Conservation (phyloP, 805 yeast species). For the Lachancea kluyveri region DNA sequence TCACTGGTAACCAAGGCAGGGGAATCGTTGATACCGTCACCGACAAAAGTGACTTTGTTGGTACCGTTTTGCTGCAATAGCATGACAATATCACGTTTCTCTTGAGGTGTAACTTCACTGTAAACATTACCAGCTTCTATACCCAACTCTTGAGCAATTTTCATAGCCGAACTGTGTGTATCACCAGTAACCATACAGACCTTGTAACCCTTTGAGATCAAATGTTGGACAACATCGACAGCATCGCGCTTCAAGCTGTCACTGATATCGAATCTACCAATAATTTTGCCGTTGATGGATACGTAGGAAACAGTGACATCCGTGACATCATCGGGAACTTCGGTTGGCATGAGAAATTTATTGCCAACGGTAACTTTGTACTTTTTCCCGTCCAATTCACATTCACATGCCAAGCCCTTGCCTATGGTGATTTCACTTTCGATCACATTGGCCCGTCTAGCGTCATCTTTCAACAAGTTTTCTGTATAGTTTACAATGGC, state of each 20-base stretch:
- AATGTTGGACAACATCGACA: constrained; percentile 46
- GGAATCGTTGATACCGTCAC: constrained; percentile 97
- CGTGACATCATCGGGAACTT: constrained; percentile 6
- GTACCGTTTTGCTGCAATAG: constrained; percentile 41
- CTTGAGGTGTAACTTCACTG: constrained; percentile 71
- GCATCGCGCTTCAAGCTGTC: constrained; percentile 71
- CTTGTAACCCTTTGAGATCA: constrained; percentile 45
- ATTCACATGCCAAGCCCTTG: constrained; percentile 30
- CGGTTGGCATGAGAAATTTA: constrained; percentile 31
- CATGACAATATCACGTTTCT: constrained; percentile 63
- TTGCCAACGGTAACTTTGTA: constrained; percentile 51
- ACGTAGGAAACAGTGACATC: constrained; percentile 35
- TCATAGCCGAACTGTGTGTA: constrained; percentile 50
- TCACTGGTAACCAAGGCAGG: constrained; percentile 90
- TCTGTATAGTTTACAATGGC: constrained; percentile 48
- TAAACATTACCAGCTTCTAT: constrained; percentile 58
- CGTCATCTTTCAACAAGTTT: constrained; percentile 2
- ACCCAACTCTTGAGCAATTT: constrained; percentile 62
- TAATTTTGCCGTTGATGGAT: constrained; percentile 47
- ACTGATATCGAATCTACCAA: constrained; percentile 60
- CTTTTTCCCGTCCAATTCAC: constrained; percentile 15
- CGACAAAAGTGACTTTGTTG: constrained; percentile 72
- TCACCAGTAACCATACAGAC: constrained; percentile 94
- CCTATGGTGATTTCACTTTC: constrained; percentile 33
- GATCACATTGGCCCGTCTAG: constrained; percentile 6